A percentile compares a stretch with the other conserved stretches of the same genome.
Evolutionary conservation across 75 land plant genomes (phyloP).

Genomic region (Picea sitchensis): DNA sequence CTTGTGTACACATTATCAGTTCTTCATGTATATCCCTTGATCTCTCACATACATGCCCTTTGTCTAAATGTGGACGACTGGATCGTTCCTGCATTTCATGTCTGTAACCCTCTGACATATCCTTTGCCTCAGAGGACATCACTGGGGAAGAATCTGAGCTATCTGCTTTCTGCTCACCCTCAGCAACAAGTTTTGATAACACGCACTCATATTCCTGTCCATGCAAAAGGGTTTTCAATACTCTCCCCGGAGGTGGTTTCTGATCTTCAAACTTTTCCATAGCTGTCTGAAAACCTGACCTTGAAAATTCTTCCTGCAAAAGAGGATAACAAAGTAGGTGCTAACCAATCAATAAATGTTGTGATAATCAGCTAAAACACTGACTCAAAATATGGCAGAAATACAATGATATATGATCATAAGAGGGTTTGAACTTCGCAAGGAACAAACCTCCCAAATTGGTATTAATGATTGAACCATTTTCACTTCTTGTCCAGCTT

Average conservation of each 20-base stretch:
- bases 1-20: constrained; percentile 3
- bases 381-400: constrained; percentile 5
- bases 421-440: not conserved
- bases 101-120: not conserved
- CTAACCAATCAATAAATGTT: not conserved
- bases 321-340: not conserved
- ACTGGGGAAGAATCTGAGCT: not conserved
- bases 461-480: constrained; percentile 95
- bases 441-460: constrained; percentile 86
- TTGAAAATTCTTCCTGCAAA: constrained; percentile 57
- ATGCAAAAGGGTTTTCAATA: constrained; percentile 30
- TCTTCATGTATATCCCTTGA: not conserved
- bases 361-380: not conserved
- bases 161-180: constrained; percentile 3
- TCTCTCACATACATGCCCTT: not conserved
- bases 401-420: not conserved
- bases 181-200: constrained; percentile 16
- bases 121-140: constrained; percentile 8
- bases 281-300: constrained; percentile 49
- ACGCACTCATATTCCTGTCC: constrained; percentile 24
- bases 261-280: constrained; percentile 25
- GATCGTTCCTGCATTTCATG: not conserved
- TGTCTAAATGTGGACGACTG: not conserved
- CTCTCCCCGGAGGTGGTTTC: constrained; percentile 49
- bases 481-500: constrained; percentile 60